Conservation (phyloP, 305 asterid genomes). For the Fraxinus nigra region DNA sequence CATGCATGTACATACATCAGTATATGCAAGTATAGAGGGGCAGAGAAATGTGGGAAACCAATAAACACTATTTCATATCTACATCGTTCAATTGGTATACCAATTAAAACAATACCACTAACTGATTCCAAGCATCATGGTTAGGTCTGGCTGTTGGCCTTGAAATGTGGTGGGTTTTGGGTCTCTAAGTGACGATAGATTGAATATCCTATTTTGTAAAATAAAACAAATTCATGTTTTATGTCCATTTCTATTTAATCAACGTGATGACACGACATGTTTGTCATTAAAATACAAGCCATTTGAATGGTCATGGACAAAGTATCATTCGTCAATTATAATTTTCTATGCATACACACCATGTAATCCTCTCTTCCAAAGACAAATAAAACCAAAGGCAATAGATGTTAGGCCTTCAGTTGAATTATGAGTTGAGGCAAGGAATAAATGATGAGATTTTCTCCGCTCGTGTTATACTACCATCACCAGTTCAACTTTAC, state of each 20-base stretch:
- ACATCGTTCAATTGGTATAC: not conserved
- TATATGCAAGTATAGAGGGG: not conserved
- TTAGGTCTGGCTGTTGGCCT: not conserved
- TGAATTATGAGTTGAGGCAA: not conserved
- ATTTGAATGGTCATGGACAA: not conserved
- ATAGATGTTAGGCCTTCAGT: not conserved
- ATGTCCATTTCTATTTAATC: not conserved
- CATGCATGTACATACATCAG: not conserved
- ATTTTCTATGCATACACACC: not conserved
- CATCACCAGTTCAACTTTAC: not conserved
- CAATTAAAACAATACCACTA: not conserved
- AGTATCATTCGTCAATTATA: not conserved
- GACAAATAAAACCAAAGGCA: not conserved
- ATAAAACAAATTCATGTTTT: not conserved
- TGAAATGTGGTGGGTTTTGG: not conserved
- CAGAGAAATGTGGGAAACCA: not conserved
- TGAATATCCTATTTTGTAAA: not conserved
- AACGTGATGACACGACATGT: not conserved
- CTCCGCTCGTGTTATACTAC: not conserved
- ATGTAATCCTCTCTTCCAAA: not conserved
- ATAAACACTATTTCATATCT: not conserved
- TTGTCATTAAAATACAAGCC: not conserved
- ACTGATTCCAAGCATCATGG: not conserved
- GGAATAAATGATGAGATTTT: not conserved
- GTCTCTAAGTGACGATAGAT: not conserved